Base-by-base conservation (phyloP, 202 grass and related monocot genomes). In the Musa balbisiana region DNA sequence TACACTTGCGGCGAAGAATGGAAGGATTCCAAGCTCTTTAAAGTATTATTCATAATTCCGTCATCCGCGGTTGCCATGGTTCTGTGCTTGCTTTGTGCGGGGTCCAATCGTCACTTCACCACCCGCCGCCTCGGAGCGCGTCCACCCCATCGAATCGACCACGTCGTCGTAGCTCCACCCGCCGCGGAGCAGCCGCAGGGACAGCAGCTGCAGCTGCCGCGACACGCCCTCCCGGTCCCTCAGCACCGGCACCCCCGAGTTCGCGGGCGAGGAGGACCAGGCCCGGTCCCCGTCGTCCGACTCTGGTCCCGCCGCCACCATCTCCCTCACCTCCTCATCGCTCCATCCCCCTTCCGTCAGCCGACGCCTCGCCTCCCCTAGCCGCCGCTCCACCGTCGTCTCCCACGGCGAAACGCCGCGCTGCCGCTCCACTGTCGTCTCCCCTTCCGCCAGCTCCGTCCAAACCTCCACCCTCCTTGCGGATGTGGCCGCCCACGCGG, bases 121-220 rank as follows among this genome's bases (percentile, higher is more conserved):
- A 59, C 55, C 55, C 14, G 55, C 55, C 15, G 55, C 55, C 55
- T 19, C 55, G 55, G 55, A 15, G 17, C 55, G 26, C 21, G 24
- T 43, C 72, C n/a, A 26, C 33, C 55, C 67, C 67, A 72, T 80
- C 21, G 67, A 27, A 2, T 80, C 55, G 16, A 54, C 68, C 27
- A 72, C 68, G 11, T 80, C 78, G 23, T 72, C 78, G 2, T 13
- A 33, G 68, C 78, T 72, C 78, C 78, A 80, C 29, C 78, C 78
- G 11, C 51, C 67, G 53, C 29, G 55, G 2, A 62, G 55, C 20
- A 80, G 54, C 56, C 19, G 55, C 13, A 72, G 20, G 8, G 67
- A 55, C 2, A 80, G 67, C 19, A 72, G 55, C 33, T 21, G 43
- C 68, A 80, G 1, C 52, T 72, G 68, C 55, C 78, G 43, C 8